Percentiles rank a stretch among this genome's conserved stretches.
Evolutionary conservation across 257 asterid species (phyloP).

Genomic region (Nicotiana tomentosiformis): DNA sequence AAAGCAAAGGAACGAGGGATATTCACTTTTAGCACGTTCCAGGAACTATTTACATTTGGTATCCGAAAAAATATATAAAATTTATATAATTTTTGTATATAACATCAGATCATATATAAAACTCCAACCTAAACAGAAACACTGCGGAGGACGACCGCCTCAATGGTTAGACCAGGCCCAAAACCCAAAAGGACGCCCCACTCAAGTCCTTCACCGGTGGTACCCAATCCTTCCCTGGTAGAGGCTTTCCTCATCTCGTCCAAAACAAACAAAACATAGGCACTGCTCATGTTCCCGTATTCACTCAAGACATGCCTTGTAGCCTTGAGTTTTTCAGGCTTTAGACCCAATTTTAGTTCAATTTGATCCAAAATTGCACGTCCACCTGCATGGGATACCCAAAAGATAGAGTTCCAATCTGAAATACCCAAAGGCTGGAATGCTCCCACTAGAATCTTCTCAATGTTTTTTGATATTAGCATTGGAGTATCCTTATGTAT

Average conservation of each 20-base stretch:
- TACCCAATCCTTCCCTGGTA: background rate
- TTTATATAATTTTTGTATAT: too few relatives aligned
- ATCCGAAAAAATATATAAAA: too few relatives aligned
- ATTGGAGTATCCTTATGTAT: conserved; percentile 2
- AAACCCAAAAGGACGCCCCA: conserved; percentile 15
- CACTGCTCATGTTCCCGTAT: conserved; percentile 10
- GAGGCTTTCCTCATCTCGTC: conserved; percentile 14
- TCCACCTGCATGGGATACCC: conserved; percentile 18
- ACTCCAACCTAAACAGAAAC: background rate
- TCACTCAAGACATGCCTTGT: conserved; percentile 6
- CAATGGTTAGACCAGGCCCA: conserved; percentile 13
- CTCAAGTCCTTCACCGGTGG: conserved; percentile 13
- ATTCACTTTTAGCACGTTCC: too few relatives aligned
- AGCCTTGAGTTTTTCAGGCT: background rate
- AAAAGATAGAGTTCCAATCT: conserved; percentile 15
- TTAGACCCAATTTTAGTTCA: conserved; percentile 7
- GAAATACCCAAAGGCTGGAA: conserved; percentile 8
- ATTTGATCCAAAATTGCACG: conserved; percentile 11
- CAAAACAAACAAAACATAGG: conserved; percentile 3
- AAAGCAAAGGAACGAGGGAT: too few relatives aligned
- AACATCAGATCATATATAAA: too few relatives aligned
- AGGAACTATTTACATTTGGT: too few relatives aligned
- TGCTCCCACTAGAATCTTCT: background rate
- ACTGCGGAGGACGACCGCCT: conserved; percentile 11
- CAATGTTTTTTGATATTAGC: conserved; percentile 13